Evolutionary conservation across 1,139 yeast genomes (phyloP).

Genomic region (Suhomyces choctaworum): DNA sequence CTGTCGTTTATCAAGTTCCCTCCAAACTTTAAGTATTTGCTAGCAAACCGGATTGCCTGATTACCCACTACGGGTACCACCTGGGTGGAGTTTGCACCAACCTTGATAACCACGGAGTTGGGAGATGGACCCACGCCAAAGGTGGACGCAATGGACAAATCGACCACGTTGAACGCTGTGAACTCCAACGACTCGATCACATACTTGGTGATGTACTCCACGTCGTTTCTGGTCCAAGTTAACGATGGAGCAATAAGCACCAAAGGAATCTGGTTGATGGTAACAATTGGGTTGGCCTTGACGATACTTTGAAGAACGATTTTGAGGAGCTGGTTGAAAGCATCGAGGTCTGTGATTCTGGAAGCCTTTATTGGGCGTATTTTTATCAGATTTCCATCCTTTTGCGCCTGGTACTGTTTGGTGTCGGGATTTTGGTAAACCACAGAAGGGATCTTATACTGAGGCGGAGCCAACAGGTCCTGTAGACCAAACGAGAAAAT

Average conservation of each 20-base stretch:
- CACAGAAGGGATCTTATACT: slow-evolving; percentile 68
- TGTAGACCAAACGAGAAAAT: slow-evolving; percentile 78
- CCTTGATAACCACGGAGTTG: slow-evolving; percentile 72
- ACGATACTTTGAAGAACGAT: slow-evolving; percentile 59
- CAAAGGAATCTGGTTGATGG: slow-evolving; percentile 48
- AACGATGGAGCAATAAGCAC: slow-evolving; percentile 63
- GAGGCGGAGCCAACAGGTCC: slow-evolving; percentile 78
- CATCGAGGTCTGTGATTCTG: slow-evolving; percentile 63
- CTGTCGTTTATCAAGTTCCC: slow-evolving; percentile 61
- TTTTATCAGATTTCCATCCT: slow-evolving; percentile 34
- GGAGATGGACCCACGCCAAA: slow-evolving; percentile 71
- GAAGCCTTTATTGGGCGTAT: slow-evolving; percentile 67
- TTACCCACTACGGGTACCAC: slow-evolving; percentile 77
- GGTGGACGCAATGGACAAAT: slow-evolving; percentile 67
- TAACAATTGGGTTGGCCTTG: slow-evolving; percentile 49
- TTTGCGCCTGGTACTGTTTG: slow-evolving; percentile 40
- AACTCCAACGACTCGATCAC: slow-evolving; percentile 73
- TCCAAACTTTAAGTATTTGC: slow-evolving; percentile 55
- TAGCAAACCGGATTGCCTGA: slow-evolving; percentile 57
- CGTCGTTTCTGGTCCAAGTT: slow-evolving; percentile 66
- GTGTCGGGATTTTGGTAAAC: slow-evolving; percentile 59
- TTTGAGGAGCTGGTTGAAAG: slow-evolving; percentile 68
- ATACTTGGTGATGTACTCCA: slow-evolving; percentile 72
- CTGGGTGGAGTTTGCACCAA: slow-evolving; percentile 76
- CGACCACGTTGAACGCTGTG: slow-evolving; percentile 71